Percentiles rank a stretch among this genome's conserved stretches.
These are phyloP conservation scores for Priceomyces castillae DNA, from an alignment of 805 yeast genomes.

Conservation along the genomic window DNA sequence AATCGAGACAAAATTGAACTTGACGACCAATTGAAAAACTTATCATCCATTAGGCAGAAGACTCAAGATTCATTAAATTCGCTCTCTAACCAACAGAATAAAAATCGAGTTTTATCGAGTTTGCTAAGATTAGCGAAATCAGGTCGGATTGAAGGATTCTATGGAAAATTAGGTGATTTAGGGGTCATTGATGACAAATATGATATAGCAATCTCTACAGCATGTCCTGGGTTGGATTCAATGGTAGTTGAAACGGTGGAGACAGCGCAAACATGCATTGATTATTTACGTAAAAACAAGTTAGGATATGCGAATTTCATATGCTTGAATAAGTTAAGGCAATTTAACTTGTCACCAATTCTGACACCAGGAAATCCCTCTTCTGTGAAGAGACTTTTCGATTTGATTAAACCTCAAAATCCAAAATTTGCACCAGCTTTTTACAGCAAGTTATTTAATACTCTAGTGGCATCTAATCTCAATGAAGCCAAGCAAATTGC, in stretches of 20 bases:
- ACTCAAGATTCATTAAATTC: slow-evolving; percentile 65
- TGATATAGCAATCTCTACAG: slow-evolving; percentile 93
- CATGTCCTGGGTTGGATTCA: slow-evolving; percentile 86
- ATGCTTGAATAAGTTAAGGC: slow-evolving; percentile 68
- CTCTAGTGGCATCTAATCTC: slow-evolving; percentile 78
- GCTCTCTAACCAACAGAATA: slow-evolving; percentile 57
- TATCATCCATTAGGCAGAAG: slow-evolving; percentile 56
- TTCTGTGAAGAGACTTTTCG: slow-evolving; percentile 78
- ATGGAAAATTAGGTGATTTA: slow-evolving; percentile 88
- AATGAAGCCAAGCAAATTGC: slow-evolving; percentile 86
- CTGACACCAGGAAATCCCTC: slow-evolving; percentile 63
- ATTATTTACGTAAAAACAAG: slow-evolving; percentile 73
- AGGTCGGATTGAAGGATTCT: slow-evolving; percentile 81
- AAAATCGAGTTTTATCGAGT: slow-evolving; percentile 69
- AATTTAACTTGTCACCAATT: slow-evolving; percentile 55
- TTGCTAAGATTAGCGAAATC: slow-evolving; percentile 67
- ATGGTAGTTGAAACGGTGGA: slow-evolving; percentile 83
- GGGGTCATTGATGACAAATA: slow-evolving; percentile 88
- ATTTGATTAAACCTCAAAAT: slow-evolving; percentile 68
- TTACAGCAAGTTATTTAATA: slow-evolving; percentile 80
- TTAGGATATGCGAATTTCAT: slow-evolving; percentile 90
- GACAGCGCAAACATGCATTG: slow-evolving; percentile 63
- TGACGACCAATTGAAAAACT: slow-evolving; percentile 51
- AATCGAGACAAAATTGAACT: slow-evolving; percentile 46
- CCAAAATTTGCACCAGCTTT: slow-evolving; percentile 80